Conservation (phyloP, 2,329 filamentous ascomycete species). For the Mollisiaceae sp. region DNA sequence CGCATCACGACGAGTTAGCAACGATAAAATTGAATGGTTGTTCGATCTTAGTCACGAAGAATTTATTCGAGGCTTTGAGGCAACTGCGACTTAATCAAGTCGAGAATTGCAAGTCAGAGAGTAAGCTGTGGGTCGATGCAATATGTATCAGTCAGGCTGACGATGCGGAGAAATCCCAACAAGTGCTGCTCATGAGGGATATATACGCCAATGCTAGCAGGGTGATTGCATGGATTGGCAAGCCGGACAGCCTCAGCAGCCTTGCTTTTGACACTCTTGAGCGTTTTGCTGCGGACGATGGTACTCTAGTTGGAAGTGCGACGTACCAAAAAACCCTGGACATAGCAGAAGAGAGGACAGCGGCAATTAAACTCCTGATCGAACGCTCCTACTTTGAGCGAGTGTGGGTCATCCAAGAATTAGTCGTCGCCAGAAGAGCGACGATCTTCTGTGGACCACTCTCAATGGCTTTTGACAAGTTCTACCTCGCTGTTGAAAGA, state of each 20-base stretch:
- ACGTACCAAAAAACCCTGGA: not conserved
- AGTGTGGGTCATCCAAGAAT: constrained; percentile 17
- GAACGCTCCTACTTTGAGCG: not conserved
- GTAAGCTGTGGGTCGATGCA: constrained; percentile 20
- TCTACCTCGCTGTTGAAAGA: not conserved
- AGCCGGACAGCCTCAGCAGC: not conserved
- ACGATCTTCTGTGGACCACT: not conserved
- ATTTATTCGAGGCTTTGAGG: not conserved
- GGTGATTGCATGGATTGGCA: constrained; percentile 20
- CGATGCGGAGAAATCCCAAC: constrained; percentile 4
- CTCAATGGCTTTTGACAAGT: not conserved
- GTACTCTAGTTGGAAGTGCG: not conserved
- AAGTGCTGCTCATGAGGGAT: constrained; percentile 17
- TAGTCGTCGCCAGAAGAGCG: constrained; percentile 5
- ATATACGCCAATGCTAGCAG: constrained; percentile 12
- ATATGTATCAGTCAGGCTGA: constrained; percentile 21
- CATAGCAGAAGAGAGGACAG: not conserved
- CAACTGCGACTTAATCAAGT: not conserved
- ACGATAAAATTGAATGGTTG: not conserved
- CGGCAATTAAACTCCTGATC: not conserved
- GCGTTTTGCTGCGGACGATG: not conserved
- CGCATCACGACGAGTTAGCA: not conserved
- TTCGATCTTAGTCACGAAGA: not conserved
- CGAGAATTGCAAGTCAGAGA: not conserved
- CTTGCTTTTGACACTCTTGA: constrained; percentile 1